Evolutionary conservation across 495 filamentous ascomycete genomes (phyloP).

Genomic region (Pyrenula aspistea): DNA sequence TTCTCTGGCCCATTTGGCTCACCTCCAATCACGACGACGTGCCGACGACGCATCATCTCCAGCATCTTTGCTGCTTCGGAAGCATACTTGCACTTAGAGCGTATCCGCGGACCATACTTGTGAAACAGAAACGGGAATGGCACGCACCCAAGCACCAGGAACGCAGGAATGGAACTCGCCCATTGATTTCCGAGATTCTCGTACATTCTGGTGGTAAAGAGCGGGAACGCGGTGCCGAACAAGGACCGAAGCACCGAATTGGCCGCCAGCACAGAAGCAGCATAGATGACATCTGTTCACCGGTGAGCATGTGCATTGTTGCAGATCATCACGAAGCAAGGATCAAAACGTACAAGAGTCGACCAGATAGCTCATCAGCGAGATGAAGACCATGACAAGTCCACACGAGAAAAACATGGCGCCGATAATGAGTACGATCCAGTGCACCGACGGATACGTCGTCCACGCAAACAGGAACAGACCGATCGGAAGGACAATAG

Average conservation of each 20-base stretch:
- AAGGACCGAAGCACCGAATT: slow-evolving; percentile 56
- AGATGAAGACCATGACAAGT: slow-evolving; percentile 64
- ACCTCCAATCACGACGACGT: slow-evolving; percentile 10
- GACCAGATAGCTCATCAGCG: slow-evolving; percentile 70
- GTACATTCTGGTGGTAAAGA: slow-evolving; percentile 77
- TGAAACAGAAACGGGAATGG: slow-evolving; percentile 77
- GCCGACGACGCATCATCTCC: slow-evolving; percentile 11
- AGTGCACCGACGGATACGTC: slow-evolving; percentile 57
- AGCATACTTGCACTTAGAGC: slow-evolving; percentile 63
- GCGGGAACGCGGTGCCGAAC: slow-evolving; percentile 75
- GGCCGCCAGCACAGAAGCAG: slow-evolving; percentile 68
- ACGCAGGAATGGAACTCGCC: slow-evolving; percentile 67
- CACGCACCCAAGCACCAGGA: slow-evolving; percentile 61
- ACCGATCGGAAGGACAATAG: slow-evolving; percentile 29
- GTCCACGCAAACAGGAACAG: slow-evolving; percentile 64
- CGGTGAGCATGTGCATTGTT: slow-evolving; percentile 46
- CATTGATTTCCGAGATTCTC: slow-evolving; percentile 65
- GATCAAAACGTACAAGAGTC: slow-evolving; percentile 35
- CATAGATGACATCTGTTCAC: slow-evolving; percentile 64
- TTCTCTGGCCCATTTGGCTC: slow-evolving; percentile 11
- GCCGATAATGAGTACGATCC: slow-evolving; percentile 50
- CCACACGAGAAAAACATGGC: slow-evolving; percentile 64
- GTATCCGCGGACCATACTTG: slow-evolving; percentile 56
- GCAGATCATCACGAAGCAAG: slow-evolving; percentile 47
- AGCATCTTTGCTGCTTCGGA: slow-evolving; percentile 39